Base-by-base conservation (phyloP, 352 stramenopile species). In the Globisporangium apiculatum region DNA sequence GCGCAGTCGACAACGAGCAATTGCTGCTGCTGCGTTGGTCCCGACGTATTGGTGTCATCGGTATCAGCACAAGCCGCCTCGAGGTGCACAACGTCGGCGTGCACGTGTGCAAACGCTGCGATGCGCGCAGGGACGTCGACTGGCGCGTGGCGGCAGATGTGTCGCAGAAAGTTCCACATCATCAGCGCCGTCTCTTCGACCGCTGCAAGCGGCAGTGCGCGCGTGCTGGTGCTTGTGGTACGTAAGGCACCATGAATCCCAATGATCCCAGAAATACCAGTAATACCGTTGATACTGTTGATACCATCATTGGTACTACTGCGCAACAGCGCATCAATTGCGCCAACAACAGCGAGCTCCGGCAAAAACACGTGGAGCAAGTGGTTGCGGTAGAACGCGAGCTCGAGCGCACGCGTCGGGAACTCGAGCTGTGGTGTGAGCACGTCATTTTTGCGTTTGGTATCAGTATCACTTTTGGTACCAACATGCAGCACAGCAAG, bases 311-410 rank as follows among this genome's bases (percentile, higher is more conserved):
- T 31, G 24, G 24, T 31, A 31, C 24, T 31, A 31, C 24, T 31
- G 6, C 66, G 63, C 14, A 78, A 43, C 46, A 81, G 48, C 48
- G 72, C 59, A 54, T 89, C 68, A 31, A 91, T 61, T 8, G 81
- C 79, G 18, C 79, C 76, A 41, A 82, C 58, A 17, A 91, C 62
- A 5, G 83, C 79, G 67, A 91, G 87, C 37, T 95, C 83, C 1
- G 71, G 76, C 6, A 93, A 47, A 40, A 96, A 94, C 48, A 89
- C 63, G 57, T 94, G 80, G 0, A 94, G 64, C 54, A 95, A 58
- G 43, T 94, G 83, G 57, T 96, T 96, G 5, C 87, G 82, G 62
- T 94, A 94, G 58, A 92, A 96, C 5, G 71, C 78, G 5, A 96
- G 56, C 53, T 89, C 77, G 2, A 96, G 65, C 40, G 85, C 76